These are phyloP conservation scores for Mariannaea elegans DNA, from an alignment of 2,329 filamentous ascomycete genomes.

Conservation along the genomic window DNA sequence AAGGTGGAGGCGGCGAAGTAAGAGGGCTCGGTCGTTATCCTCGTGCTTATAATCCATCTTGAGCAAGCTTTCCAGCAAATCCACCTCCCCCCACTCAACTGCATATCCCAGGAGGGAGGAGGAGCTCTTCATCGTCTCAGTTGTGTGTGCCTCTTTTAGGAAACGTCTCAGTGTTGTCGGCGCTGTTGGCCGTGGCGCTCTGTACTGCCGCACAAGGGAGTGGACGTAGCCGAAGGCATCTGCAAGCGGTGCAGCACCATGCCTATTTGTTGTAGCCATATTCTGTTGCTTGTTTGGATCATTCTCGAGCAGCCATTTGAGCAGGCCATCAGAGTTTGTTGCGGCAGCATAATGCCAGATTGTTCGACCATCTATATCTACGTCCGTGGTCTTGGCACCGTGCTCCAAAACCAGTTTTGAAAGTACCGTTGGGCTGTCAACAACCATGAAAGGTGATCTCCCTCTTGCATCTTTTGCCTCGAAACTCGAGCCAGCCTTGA, in stretches of 20 bases:
- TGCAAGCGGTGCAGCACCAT: conserved; percentile 43
- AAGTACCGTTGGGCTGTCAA: conserved; percentile 40
- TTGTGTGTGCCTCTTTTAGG: conserved; percentile 22
- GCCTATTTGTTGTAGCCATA: conserved; percentile 29
- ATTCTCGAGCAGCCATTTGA: conserved; percentile 43
- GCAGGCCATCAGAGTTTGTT: conserved; percentile 41
- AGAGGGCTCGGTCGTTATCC: neutral
- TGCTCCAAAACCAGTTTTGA: conserved; percentile 38
- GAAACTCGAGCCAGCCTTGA: conserved; percentile 41
- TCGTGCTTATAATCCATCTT: conserved; percentile 19
- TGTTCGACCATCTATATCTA: conserved; percentile 44
- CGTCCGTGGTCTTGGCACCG: conserved; percentile 40
- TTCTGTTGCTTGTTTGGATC: conserved; percentile 43
- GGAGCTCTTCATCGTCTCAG: conserved; percentile 4
- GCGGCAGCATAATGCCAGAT: conserved; percentile 51
- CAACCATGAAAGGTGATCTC: conserved; percentile 48
- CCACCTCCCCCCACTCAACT: conserved; percentile 40
- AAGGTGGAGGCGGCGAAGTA: conserved; percentile 36
- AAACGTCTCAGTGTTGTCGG: conserved; percentile 29
- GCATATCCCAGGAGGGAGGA: conserved; percentile 24
- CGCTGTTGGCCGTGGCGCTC: neutral
- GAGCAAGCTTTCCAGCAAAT: conserved; percentile 34
- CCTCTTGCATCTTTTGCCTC: conserved; percentile 38
- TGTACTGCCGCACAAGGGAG: conserved; percentile 2
- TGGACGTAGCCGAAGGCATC: conserved; percentile 41